Conservation (phyloP, 176 grass and related monocot species). For the Areca catechu region DNA sequence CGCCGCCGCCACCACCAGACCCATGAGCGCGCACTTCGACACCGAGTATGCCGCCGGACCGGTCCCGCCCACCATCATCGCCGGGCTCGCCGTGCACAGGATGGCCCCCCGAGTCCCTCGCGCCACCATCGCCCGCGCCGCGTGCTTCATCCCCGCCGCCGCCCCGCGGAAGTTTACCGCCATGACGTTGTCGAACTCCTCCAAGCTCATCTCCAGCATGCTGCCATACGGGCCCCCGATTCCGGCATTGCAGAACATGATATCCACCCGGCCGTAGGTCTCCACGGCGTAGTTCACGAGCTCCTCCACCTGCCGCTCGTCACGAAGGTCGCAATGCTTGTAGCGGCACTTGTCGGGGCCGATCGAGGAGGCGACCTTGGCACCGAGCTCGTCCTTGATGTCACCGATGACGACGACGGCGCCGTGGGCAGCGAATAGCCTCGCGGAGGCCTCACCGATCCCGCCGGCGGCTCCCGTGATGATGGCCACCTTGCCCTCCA, state of each 20-base stretch:
- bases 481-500: no score
- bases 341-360: constrained; percentile 31
- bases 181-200: constrained; percentile 52
- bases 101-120: constrained; percentile 35
- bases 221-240: constrained; percentile 31
- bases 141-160: constrained; percentile 49
- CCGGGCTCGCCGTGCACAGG: constrained; percentile 61
- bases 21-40: constrained; percentile 72
- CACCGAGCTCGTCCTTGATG: constrained; percentile 55
- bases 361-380: constrained; percentile 34
- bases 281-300: constrained; percentile 30
- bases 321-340: constrained; percentile 52
- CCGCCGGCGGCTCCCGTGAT: constrained; percentile 69
- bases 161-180: constrained; percentile 61
- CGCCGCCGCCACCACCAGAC: constrained; percentile 49
- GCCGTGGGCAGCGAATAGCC: constrained; percentile 55
- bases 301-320: constrained; percentile 59
- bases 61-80: constrained; percentile 31
- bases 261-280: constrained; percentile 50
- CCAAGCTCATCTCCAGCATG: constrained; percentile 40
- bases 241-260: constrained; percentile 83
- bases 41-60: constrained; percentile 54
- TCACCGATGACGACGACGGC: constrained; percentile 62
- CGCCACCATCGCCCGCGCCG: constrained; percentile 47
- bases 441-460: constrained; percentile 59